Conservation (phyloP, 139 green algal genomes). For the Asterochloris sp. region DNA sequence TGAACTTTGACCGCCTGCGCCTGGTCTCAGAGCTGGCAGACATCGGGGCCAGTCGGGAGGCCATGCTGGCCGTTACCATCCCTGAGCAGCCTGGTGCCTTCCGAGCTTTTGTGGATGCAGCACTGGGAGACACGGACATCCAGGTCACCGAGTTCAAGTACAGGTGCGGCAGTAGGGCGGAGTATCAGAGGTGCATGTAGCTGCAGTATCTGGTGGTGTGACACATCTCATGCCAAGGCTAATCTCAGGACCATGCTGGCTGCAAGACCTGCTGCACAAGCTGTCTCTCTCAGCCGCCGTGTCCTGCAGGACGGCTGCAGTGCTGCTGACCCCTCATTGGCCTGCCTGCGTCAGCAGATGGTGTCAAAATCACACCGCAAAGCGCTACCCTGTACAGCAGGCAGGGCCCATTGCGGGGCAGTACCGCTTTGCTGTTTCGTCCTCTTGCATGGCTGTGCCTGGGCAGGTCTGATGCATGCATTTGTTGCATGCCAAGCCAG, state of each 20-base stretch:
- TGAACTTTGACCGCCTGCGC: conserved; percentile 97
- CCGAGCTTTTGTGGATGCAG: conserved; percentile 51
- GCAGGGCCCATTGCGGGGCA: too few species aligned
- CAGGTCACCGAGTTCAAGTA: conserved; percentile 97
- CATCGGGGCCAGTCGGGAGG: conserved; percentile 75
- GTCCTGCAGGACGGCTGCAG: too few species aligned
- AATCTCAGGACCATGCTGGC: too few species aligned
- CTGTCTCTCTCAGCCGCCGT: too few species aligned
- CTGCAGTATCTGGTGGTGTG: neutral
- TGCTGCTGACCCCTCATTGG: too few species aligned
- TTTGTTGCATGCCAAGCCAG: neutral
- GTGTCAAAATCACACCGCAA: too few species aligned
- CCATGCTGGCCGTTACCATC: conserved; percentile 84
- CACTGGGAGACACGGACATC: conserved; percentile 32
- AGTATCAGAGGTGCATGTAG: neutral
- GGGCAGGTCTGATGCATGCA: neutral
- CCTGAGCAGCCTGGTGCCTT: conserved; percentile 77
- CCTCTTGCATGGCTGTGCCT: neutral
- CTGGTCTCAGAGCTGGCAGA: conserved; percentile 93
- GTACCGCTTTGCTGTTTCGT: neutral
- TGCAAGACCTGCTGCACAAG: too few species aligned
- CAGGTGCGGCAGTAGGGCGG: conserved; percentile 33
- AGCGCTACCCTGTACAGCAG: too few species aligned
- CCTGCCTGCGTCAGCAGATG: too few species aligned
- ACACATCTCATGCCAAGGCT: neutral